phyloP scores from a whole-genome alignment of 2,329 filamentous ascomycete genomes.

The Ceratocystis smalleyi region DNA sequence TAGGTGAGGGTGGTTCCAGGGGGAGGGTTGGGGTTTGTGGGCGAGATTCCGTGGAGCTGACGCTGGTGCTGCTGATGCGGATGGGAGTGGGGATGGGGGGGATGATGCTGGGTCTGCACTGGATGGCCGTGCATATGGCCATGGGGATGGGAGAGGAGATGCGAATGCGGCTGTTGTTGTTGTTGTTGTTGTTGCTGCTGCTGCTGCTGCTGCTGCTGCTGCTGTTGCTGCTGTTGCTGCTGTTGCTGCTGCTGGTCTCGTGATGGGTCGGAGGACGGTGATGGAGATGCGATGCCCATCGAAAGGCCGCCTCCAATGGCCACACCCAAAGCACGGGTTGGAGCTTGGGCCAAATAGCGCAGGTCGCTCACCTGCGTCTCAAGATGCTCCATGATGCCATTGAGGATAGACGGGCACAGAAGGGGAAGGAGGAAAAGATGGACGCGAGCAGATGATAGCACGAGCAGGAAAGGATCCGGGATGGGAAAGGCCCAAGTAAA shows the following conservation, averaged over 20 bases:
- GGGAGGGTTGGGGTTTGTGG: conserved; percentile 3
- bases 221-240: conserved; percentile 22
- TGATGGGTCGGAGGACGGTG: conserved; percentile 33
- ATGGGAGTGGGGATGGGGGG: conserved; percentile 2
- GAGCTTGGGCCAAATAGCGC: conserved; percentile 33
- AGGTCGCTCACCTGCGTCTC: conserved; percentile 40
- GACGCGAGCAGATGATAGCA: not conserved
- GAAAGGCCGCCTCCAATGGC: conserved; percentile 17
- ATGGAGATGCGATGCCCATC: conserved; percentile 24
- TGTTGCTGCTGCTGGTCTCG: conserved; percentile 26
- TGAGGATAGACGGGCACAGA: conserved; percentile 3
- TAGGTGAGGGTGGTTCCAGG: not conserved
- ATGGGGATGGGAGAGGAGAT: not conserved
- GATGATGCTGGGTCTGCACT: not conserved
- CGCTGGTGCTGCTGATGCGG: conserved; percentile 8
- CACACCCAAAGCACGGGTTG: conserved; percentile 22
- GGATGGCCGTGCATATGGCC: conserved; percentile 6
- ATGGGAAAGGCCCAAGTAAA: not conserved
- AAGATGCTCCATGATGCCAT: conserved; percentile 35
- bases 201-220: conserved; percentile 22
- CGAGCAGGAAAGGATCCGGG: not conserved
- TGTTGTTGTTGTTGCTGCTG: conserved; percentile 20
- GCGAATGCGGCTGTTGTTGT: conserved; percentile 7
- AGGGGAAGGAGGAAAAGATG: not conserved
- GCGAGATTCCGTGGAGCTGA: conserved; percentile 3